Conservation (phyloP, 257 asterid genomes). For the Handroanthus guayacan region DNA sequence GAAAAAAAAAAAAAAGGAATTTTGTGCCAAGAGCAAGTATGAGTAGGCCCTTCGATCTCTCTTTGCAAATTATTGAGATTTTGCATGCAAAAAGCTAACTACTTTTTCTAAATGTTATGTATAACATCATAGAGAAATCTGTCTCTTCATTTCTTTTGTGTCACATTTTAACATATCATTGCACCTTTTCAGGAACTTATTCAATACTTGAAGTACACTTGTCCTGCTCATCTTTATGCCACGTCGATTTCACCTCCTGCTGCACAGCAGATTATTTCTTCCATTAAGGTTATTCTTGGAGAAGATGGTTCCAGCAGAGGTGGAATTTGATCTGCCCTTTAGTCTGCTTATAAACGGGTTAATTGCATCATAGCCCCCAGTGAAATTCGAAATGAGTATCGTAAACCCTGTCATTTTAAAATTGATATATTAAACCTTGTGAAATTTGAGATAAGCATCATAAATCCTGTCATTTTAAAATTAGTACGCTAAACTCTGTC, state of each 20-base stretch:
- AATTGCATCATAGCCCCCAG: too few species aligned
- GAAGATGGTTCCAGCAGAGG: conserved; percentile 99
- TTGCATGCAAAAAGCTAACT: background rate
- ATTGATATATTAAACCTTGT: too few species aligned
- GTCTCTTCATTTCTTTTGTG: conserved; percentile 27
- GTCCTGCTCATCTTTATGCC: conserved; percentile 99
- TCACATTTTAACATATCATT: conserved; percentile 24
- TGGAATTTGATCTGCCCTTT: conserved; percentile 40
- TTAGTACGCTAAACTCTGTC: too few species aligned
- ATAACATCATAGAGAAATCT: background rate
- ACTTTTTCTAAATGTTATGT: conserved; percentile 17
- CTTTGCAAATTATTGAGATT: background rate
- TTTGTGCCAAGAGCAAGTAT: background rate
- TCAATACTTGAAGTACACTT: conserved; percentile 74
- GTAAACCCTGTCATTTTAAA: too few species aligned
- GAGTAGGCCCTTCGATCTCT: background rate
- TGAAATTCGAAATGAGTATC: too few species aligned
- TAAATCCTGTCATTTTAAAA: too few species aligned
- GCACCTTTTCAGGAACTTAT: conserved; percentile 74
- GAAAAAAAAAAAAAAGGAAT: background rate
- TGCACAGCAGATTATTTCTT: conserved; percentile 91
- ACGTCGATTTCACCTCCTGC: conserved; percentile 97
- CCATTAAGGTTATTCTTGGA: conserved; percentile 90
- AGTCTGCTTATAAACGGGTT: background rate
- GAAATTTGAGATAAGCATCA: too few species aligned